These are phyloP conservation scores for Annulohypoxylon nitens DNA, from an alignment of 495 filamentous ascomycete genomes.

Conservation along the genomic window DNA sequence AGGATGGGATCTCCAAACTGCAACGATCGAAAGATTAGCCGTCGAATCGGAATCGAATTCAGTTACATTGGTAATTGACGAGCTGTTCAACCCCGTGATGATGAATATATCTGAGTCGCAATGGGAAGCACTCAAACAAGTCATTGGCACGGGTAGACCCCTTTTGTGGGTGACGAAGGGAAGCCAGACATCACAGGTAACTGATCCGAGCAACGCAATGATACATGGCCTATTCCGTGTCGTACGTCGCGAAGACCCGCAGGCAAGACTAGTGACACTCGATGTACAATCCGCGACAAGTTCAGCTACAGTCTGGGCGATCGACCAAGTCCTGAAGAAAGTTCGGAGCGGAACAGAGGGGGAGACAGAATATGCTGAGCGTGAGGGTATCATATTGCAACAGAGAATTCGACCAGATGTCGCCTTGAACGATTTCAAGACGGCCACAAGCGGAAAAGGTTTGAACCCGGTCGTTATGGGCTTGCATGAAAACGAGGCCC, in stretches of 20 bases:
- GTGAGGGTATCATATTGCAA: slow-evolving; percentile 51
- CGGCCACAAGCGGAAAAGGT: not conserved
- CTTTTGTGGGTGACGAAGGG: slow-evolving; percentile 57
- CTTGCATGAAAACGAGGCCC: slow-evolving; percentile 11
- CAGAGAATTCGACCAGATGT: slow-evolving; percentile 46
- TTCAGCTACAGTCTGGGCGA: slow-evolving; percentile 30
- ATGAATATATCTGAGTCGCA: not conserved
- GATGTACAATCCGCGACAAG: slow-evolving; percentile 49
- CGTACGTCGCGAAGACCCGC: slow-evolving; percentile 49
- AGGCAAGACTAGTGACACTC: slow-evolving; percentile 53
- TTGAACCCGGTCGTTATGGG: not conserved
- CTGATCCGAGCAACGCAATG: slow-evolving; percentile 38
- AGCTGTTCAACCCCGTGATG: not conserved
- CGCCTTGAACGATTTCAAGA: not conserved
- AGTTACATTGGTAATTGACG: not conserved
- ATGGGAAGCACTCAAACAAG: not conserved
- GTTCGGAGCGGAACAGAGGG: not conserved
- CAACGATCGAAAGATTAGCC: not conserved
- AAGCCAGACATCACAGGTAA: slow-evolving; percentile 24
- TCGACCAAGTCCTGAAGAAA: slow-evolving; percentile 35
- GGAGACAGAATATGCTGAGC: slow-evolving; percentile 53
- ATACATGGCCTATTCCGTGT: slow-evolving; percentile 50
- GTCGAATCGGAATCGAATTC: not conserved
- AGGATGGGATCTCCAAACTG: no score
- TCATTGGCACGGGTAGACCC: slow-evolving; percentile 6